A percentile compares a stretch with the other conserved stretches of the same genome.
Conservation (phyloP, 495 filamentous ascomycete genomes). For the Annulohypoxylon maeteangense region DNA sequence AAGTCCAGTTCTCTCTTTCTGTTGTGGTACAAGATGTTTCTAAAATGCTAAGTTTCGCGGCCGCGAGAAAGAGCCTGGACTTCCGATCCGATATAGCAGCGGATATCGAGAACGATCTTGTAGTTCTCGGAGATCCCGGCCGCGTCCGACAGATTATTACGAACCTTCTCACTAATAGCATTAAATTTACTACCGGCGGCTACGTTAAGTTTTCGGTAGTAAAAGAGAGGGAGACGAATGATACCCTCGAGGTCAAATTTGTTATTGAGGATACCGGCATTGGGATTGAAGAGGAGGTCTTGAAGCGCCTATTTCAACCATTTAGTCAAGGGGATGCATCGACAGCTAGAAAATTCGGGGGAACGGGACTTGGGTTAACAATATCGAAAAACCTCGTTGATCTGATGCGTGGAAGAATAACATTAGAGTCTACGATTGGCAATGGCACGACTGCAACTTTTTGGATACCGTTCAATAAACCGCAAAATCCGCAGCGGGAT, state of each 20-base stretch:
- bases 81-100: slow-evolving; percentile 61
- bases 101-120: slow-evolving; percentile 55
- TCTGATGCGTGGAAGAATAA: slow-evolving; percentile 83
- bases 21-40: slow-evolving; percentile 76
- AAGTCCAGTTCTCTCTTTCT: slow-evolving; percentile 80
- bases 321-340: slow-evolving; percentile 88
- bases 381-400: slow-evolving; percentile 83
- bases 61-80: slow-evolving; percentile 67
- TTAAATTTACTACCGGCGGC: slow-evolving; percentile 85
- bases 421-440: slow-evolving; percentile 66
- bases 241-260: slow-evolving; percentile 65
- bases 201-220: slow-evolving; percentile 66
- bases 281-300: slow-evolving; percentile 80
- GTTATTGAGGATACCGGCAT: slow-evolving; percentile 84
- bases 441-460: slow-evolving; percentile 73
- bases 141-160: slow-evolving; percentile 84
- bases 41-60: slow-evolving; percentile 70
- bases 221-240: slow-evolving; percentile 60
- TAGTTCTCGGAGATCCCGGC: slow-evolving; percentile 79
- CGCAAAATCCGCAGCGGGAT: slow-evolving; percentile 47
- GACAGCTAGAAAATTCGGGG: slow-evolving; percentile 78
- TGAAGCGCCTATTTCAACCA: slow-evolving; percentile 80
- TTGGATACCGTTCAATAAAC: slow-evolving; percentile 74
- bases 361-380: slow-evolving; percentile 82
- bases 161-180: slow-evolving; percentile 87